These are phyloP conservation scores for Yamadazyma atlantica DNA, from an alignment of 1,139 yeast species.

Conservation along the genomic window DNA sequence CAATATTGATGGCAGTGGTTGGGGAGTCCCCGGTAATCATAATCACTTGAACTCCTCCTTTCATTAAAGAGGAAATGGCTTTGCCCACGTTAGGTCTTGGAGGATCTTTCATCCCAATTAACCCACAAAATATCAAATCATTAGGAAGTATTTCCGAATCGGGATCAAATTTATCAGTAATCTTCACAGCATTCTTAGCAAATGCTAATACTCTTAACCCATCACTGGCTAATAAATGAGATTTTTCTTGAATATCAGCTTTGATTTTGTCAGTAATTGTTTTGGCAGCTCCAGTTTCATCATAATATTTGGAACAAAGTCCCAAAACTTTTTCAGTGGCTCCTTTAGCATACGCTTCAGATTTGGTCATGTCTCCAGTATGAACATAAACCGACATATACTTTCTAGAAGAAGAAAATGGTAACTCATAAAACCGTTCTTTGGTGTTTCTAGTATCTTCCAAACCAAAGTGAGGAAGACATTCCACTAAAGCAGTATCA, in stretches of 20 bases:
- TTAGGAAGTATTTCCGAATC: slow-evolving; percentile 40
- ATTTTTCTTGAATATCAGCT: slow-evolving; percentile 49
- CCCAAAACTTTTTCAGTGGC: slow-evolving; percentile 77
- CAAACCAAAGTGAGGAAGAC: slow-evolving; percentile 66
- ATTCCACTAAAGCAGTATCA: slow-evolving; percentile 84
- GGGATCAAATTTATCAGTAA: slow-evolving; percentile 16
- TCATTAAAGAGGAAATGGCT: slow-evolving; percentile 71
- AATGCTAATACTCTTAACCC: slow-evolving; percentile 87
- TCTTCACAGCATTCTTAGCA: slow-evolving; percentile 51
- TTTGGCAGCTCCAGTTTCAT: slow-evolving; percentile 53
- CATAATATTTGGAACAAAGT: slow-evolving; percentile 59
- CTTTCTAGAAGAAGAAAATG: slow-evolving; percentile 82
- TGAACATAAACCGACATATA: slow-evolving; percentile 81
- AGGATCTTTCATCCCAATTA: slow-evolving; percentile 95
- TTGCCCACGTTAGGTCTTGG: slow-evolving; percentile 82
- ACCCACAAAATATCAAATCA: slow-evolving; percentile 74
- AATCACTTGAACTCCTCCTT: slow-evolving; percentile 92
- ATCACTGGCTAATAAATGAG: slow-evolving; percentile 68
- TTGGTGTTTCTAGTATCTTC: slow-evolving; percentile 65
- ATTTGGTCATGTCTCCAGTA: slow-evolving; percentile 53
- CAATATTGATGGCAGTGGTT: slow-evolving; percentile 88
- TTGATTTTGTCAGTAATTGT: slow-evolving; percentile 53
- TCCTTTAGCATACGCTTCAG: slow-evolving; percentile 78
- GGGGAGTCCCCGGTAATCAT: slow-evolving; percentile 98
- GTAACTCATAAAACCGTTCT: slow-evolving; percentile 66